Evolutionary conservation across 140 eudicot genomes (phyloP), one percentile per base, ranked within the genome.

Genomic region (Eryngium alpinum): DNA sequence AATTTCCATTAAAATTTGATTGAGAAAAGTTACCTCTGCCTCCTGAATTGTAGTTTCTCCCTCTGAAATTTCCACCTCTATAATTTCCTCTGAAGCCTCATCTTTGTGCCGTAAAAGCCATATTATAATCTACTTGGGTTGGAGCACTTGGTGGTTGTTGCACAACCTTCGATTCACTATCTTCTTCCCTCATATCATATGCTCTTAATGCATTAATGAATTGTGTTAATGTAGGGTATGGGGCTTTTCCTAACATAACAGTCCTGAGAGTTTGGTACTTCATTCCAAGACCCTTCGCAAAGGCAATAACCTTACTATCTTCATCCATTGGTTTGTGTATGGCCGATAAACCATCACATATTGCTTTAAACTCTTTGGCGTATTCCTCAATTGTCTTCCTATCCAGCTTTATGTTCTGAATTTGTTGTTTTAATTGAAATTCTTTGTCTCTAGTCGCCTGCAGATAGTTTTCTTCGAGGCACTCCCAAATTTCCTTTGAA

Each of bases 111-210:
- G 38, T 19, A 66, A 66, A 66, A 6, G 38, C 38, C 73, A 66
- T 66, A 33, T 66, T 66, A 38, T 27, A 57, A 17, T 53, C 62
- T 5, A 15, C 29, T 1, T 22, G 46, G 4, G 46, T 38, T 38
- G 46, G 46, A 38, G 46, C 46, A 38, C 7, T 38, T 38, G 46
- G 46, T 38, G 46, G 46, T 29, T 77, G 81, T 10, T 46, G 46
- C 9, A n/a, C 10, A 28, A 24, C 81, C n/a, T 27, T 6, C 3
- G 13, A 29, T 24, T 29, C 15, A 50, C 31, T 27, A 6, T 53
- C 50, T 15, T 77, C 71, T 57, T 77, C 81, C 7, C 32, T 56
- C 19, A 46, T 51, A 12, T 77, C 81, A 77, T 21, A 57, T 77
- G 66, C 27, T 3, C 32, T 14, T 5, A 57, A 16, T 19, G 53